These are phyloP conservation scores for Gentiana straminea DNA, from an alignment of 257 asterid genomes.

Conservation along the genomic window DNA sequence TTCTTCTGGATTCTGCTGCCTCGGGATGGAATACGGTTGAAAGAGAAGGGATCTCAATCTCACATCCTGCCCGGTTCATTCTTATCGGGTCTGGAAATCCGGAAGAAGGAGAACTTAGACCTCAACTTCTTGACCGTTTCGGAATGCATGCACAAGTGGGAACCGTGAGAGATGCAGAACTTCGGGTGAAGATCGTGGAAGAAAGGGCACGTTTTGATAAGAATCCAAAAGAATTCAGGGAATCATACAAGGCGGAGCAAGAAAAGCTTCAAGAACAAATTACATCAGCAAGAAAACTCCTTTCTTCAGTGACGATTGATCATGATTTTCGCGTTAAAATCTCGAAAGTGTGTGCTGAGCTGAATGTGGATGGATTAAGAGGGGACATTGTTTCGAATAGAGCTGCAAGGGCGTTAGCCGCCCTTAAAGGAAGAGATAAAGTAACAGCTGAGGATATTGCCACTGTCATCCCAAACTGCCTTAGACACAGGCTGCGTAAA, in stretches of 20 bases:
- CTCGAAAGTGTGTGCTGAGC: conserved; percentile 77
- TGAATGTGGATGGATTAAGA: conserved; percentile 86
- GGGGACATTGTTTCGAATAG: conserved; percentile 83
- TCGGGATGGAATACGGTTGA: conserved; percentile 96
- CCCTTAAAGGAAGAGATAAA: conserved; percentile 72
- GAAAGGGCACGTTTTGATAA: conserved; percentile 78
- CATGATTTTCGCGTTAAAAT: conserved; percentile 74
- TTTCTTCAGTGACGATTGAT: conserved; percentile 53
- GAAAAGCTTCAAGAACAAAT: conserved; percentile 77
- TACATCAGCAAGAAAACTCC: conserved; percentile 43
- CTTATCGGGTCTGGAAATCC: conserved; percentile 93
- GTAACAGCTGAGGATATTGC: conserved; percentile 75
- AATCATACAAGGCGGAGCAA: conserved; percentile 59
- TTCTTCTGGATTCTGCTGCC: conserved; percentile 83
- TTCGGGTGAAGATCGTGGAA: conserved; percentile 90
- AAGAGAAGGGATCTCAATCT: conserved; percentile 87
- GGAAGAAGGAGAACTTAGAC: conserved; percentile 93
- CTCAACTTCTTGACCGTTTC: conserved; percentile 90
- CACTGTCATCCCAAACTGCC: conserved; percentile 83
- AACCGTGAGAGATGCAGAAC: conserved; percentile 83
- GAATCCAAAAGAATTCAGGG: conserved; percentile 70
- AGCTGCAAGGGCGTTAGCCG: conserved; percentile 86
- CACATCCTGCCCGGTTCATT: conserved; percentile 88
- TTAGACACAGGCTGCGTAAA: conserved; percentile 86
- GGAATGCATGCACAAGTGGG: conserved; percentile 99